These are phyloP conservation scores for Aspergillus felis DNA, from an alignment of 2,329 filamentous ascomycete species.

Conservation along the genomic window DNA sequence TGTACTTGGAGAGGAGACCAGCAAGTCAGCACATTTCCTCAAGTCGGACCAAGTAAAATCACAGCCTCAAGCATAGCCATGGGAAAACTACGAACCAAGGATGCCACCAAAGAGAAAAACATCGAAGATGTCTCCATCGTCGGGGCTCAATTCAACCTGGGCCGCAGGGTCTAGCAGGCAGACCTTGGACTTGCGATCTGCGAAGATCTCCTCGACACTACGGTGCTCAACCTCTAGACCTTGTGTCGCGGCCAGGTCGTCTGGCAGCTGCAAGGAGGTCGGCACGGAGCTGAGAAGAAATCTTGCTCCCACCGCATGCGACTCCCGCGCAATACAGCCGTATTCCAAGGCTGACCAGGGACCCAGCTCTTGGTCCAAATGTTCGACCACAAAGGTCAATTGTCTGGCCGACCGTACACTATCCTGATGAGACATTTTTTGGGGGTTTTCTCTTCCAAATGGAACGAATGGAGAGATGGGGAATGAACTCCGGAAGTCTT, in stretches of 20 bases:
- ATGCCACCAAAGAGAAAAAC: slow-evolving; percentile 96
- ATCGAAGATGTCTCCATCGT: slow-evolving; percentile 79
- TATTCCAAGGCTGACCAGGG: slow-evolving; percentile 95
- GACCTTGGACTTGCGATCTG: slow-evolving; percentile 66
- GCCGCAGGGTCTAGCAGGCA: slow-evolving; percentile 89
- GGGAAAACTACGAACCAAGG: slow-evolving; percentile 59
- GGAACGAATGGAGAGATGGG: not conserved
- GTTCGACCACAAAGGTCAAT: slow-evolving; percentile 90
- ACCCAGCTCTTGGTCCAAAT: slow-evolving; percentile 91
- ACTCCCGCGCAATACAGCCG: slow-evolving; percentile 78
- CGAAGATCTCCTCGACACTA: slow-evolving; percentile 80
- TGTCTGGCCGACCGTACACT: slow-evolving; percentile 19
- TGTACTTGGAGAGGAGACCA: slow-evolving; percentile 33
- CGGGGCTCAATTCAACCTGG: slow-evolving; percentile 72
- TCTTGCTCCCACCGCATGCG: slow-evolving; percentile 58
- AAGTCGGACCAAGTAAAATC: not conserved
- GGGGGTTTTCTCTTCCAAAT: not conserved
- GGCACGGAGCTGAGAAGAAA: slow-evolving; percentile 85
- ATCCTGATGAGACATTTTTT: slow-evolving; percentile 12
- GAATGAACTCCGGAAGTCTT: not conserved
- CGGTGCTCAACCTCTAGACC: slow-evolving; percentile 67
- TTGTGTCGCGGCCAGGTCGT: slow-evolving; percentile 57
- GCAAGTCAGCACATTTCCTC: slow-evolving; percentile 5
- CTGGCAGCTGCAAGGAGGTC: slow-evolving; percentile 56
- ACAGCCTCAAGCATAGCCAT: not conserved